Evolutionary conservation across 257 asterid species (phyloP), one percentile per base, ranked within the genome.

Genomic region (Plantago elongata): DNA sequence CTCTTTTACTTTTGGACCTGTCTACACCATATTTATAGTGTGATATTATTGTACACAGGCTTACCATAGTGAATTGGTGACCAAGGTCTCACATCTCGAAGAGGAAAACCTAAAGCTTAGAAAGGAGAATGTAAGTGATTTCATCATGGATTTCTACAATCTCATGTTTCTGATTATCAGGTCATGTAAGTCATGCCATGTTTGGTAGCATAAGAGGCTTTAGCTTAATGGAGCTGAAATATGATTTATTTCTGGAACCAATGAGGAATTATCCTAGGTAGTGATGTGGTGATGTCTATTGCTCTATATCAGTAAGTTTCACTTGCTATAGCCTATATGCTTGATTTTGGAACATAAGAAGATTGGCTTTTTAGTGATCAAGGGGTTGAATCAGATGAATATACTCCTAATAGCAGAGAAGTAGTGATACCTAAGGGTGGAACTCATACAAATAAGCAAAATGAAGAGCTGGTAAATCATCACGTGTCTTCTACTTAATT

Each of bases 31-130:
- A 49, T 40, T 72, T 37, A 62, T 29, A 40, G 6, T 54, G 34
- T 14, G 56, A 56, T 72, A 34, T 27, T 34, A 34, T 4, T 60
- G 48, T 60, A 62, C 46, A 54, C 84, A 89, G 97, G 97, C 97
- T 57, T 89, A 89, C 75, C 95, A 87, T 71, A 81, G 81, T 70
- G 95, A 89, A 81, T 75, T 89, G 79, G 91, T 82, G 81, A 79
- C 57, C 63, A 89, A 89, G 84, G 94, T 89, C 52, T 79, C 95
- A 2, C 79, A 11, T 55, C 97, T 87, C 55, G 95, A 89, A 79
- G 94, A 82, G 80, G 88, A 81, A 68, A 86, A 74, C 70, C 47
- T 60, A 66, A 86, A 82, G 83, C 97, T 89, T 54, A 83, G 72
- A 74, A 84, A 77, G 40, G 90, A 89, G 63, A 84, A 83, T 86